Conservation (phyloP, 768 basidiomycete genomes). For the Neoboletus brunneissimus region DNA sequence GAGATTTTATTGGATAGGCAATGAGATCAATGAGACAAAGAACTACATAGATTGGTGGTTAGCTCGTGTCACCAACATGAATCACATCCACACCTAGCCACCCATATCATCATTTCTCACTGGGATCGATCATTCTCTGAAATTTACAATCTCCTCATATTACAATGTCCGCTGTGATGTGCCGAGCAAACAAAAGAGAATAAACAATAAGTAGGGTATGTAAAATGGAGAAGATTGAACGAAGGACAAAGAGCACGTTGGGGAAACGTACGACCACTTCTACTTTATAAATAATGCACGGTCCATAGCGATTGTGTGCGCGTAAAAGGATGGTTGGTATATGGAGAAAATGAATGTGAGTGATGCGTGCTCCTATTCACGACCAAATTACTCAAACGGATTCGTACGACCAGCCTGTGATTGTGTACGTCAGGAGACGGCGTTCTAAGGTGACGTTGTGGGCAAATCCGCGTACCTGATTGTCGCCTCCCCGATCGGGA, state of each 20-base stretch:
- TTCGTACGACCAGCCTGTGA: constrained; percentile 73
- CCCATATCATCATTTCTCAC: too few relatives aligned
- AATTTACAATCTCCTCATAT: constrained; percentile 18
- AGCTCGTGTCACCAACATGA: too few relatives aligned
- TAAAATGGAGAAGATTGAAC: constrained; percentile 9
- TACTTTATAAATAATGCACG: constrained; percentile 8
- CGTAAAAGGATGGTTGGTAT: constrained; percentile 5
- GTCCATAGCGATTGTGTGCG: constrained; percentile 11
- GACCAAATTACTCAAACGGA: constrained; percentile 41
- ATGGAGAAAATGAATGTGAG: constrained; percentile 3
- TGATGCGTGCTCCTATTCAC: not conserved
- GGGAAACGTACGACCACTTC: not conserved
- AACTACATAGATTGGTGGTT: too few relatives aligned
- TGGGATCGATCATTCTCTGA: not conserved
- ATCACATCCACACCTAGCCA: too few relatives aligned
- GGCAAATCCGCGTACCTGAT: constrained; percentile 50
- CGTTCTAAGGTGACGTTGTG: not conserved
- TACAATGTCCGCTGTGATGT: constrained; percentile 14
- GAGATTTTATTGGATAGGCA: too few relatives aligned
- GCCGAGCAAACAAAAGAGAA: constrained; percentile 5
- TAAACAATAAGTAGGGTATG: constrained; percentile 27
- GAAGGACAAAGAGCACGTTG: not conserved
- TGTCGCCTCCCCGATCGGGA: constrained; percentile 67
- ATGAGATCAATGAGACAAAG: too few relatives aligned
- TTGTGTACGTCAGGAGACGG: not conserved